Percentiles rank a stretch among this genome's conserved stretches.
Conservation (phyloP, 148 eudicot genomes). For the Chenopodium berlandieri region DNA sequence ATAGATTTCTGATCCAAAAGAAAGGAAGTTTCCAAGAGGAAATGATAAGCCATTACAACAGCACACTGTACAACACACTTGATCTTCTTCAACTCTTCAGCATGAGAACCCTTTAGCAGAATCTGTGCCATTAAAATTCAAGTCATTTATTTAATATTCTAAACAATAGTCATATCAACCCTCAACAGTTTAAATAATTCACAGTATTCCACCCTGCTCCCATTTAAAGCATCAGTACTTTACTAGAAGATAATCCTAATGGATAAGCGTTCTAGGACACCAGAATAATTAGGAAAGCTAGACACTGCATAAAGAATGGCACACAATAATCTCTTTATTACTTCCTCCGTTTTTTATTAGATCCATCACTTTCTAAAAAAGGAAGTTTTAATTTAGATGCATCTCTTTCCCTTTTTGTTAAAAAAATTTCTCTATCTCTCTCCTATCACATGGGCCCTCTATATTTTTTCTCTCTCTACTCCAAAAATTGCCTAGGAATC, state of each 20-base stretch:
- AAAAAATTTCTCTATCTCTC: too few relatives aligned
- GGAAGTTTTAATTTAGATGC: too few relatives aligned
- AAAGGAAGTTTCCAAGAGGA: slow-evolving; percentile 86
- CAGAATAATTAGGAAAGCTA: not conserved
- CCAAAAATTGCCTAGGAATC: too few relatives aligned
- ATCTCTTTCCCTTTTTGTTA: too few relatives aligned
- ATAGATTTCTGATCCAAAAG: slow-evolving; percentile 81
- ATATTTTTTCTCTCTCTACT: too few relatives aligned
- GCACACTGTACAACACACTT: slow-evolving; percentile 86
- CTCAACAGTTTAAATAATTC: slow-evolving; percentile 1
- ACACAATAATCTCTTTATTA: not conserved
- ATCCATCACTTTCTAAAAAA: too few relatives aligned
- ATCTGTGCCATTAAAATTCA: slow-evolving; percentile 47
- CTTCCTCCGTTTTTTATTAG: too few relatives aligned
- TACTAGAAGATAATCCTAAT: not conserved
- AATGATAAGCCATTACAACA: slow-evolving; percentile 93
- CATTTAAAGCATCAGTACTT: not conserved
- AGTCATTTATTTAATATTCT: too few relatives aligned
- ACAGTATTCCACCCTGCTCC: not conserved
- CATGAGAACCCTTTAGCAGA: slow-evolving; percentile 80
- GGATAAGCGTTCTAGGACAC: not conserved
- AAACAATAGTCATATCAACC: not conserved
- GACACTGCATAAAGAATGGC: not conserved
- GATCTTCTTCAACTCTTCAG: slow-evolving; percentile 80
- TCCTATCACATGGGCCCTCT: too few relatives aligned